Evolutionary conservation across 805 yeast genomes (phyloP).

Genomic region (Saccharomycopsis javanensis): DNA sequence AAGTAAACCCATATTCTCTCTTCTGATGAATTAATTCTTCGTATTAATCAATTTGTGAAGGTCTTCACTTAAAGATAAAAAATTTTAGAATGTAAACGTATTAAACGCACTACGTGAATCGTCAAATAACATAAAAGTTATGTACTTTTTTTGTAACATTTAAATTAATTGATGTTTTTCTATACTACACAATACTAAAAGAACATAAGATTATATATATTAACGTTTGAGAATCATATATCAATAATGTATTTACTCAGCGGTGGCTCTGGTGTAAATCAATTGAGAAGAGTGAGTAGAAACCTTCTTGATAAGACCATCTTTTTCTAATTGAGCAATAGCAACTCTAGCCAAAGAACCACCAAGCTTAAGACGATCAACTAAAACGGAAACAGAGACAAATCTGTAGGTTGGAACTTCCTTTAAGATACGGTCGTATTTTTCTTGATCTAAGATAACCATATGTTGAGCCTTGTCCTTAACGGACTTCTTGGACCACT

Average conservation of each 20-base stretch:
- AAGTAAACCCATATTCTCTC: too few species aligned
- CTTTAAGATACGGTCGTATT: conserved; percentile 98
- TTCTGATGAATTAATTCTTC: too few species aligned
- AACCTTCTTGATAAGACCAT: conserved; percentile 91
- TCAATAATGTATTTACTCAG: conserved; percentile 39
- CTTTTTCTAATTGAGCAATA: conserved; percentile 86
- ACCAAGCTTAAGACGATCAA: conserved; percentile 98
- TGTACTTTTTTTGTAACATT: too few species aligned
- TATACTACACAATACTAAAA: neutral
- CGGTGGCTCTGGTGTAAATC: conserved; percentile 83
- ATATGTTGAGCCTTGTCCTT: conserved; percentile 99
- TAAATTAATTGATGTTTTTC: neutral
- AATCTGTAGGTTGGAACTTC: conserved; percentile 99
- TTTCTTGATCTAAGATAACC: conserved; percentile 94
- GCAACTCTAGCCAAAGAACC: conserved; percentile 99
- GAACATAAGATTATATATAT: conserved; percentile 2
- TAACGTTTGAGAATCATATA: neutral
- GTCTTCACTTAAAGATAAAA: too few species aligned
- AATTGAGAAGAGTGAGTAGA: conserved; percentile 93
- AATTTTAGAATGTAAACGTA: too few species aligned
- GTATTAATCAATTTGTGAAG: too few species aligned
- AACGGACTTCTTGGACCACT: conserved; percentile 99
- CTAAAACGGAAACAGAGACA: conserved; percentile 95
- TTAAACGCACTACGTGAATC: too few species aligned
- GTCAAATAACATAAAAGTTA: too few species aligned